Evolutionary conservation across 2,329 filamentous ascomycete genomes (phyloP), one percentile per base, ranked within the genome.

Genomic region (Magnaporthiopsis rhizophila): DNA sequence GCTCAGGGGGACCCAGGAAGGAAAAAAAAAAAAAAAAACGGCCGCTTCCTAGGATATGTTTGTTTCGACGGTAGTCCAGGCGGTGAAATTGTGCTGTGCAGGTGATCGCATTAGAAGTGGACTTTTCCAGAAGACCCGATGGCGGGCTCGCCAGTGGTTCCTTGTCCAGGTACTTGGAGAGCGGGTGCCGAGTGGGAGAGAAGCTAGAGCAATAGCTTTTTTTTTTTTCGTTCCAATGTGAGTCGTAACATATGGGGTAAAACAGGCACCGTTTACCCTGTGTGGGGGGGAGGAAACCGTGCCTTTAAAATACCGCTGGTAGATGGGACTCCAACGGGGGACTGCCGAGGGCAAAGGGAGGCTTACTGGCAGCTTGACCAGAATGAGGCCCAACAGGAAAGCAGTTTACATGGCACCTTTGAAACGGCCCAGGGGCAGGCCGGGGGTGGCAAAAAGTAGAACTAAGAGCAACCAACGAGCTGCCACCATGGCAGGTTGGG

Each of bases 21-120:
- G 58, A 36, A 36, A n/a, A 63, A 63, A 58, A 63, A 63, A 58
- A 63, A 59, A 63, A 63, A 38, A 45, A 63, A 38, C 57, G 30
- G 26, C 30, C 21, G 24, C 18, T 57, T 13, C 45, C 57, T 26
- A 34, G 36, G 56, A 62, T 62, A 57, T 50, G 26, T 59, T 63
- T 38, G 34, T 59, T 63, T 38, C 62, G 56, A 59, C 24, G 30
- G 34, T n/a, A 63, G 34, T 59, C 32, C 34, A 34, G n/a, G 53
- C 32, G 56, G 56, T 63, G 34, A 63, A 63, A 63, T 58, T 57
- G 56, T 21, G 53, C n/a, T 50, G 62, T 28, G 62, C 62, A 63
- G 62, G 62, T 63, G 62, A 63, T 63, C 62, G 62, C 62, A 63
- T 63, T 45, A 45, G 62, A 63, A 63, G 62, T 63, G 62, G 62